Evolutionary conservation across 306 rosid species (phyloP), one percentile per base, ranked within the genome.

Genomic region (Cicer bijugum): DNA sequence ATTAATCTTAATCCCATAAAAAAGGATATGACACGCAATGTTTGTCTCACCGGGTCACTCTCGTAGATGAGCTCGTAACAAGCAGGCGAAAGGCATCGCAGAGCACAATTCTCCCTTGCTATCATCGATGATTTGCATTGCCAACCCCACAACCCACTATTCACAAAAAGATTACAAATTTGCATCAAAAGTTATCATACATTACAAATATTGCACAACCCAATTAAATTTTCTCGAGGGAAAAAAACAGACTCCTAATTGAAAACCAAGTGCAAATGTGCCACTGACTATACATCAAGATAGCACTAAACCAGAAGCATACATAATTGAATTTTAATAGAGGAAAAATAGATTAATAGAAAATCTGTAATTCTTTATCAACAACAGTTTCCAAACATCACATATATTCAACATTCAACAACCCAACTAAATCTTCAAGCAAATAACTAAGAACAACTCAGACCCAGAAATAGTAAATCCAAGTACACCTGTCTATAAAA

Each of bases 91-190:
- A 93, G 98, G 81, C 98, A 91, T 78, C 88, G 87, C 76, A 93
- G 67, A 71, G 88, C 98, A 75, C 98, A 93, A 76, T 93, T 93
- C 80, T 93, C 97, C 83, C 85, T 93, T n/a, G 88, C 89, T 80
- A 77, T 82, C 75, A 65, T 23, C 0, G 96, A 86, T 53, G 97
- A 85, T 72, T 87, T 88, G 86, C 98, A 93, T 6, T 80, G 77
- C 92, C 81, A 73, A 44, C 98, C 97, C 97, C 98, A 91, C 83
- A 93, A 33, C 14, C 97, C 97, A 62, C 98, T 93, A 75, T 59
- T 52, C 42, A 44, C 20, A 47, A 12, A 74, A 19, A 67, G 2
- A 35, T 20, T 5, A 66, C 37, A 74, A 59, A n/a, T 52, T 44
- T 12, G 55, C 16, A 61, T 62, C 7, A 55, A 8, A 55, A 55